Evolutionary conservation across 2,329 filamentous ascomycete genomes (phyloP).

Genomic region (Monosporascus sp.): DNA sequence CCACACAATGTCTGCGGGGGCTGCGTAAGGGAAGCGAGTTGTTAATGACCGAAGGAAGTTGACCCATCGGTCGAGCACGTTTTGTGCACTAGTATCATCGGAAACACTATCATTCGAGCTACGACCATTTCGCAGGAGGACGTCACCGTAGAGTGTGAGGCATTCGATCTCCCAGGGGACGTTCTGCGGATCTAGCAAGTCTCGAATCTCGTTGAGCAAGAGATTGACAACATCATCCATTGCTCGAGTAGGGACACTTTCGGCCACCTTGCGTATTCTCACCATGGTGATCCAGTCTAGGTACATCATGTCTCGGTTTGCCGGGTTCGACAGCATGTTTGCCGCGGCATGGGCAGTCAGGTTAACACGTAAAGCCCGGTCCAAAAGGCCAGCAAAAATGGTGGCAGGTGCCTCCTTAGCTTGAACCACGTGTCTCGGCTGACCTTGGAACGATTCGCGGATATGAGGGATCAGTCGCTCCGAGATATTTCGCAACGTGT

Average conservation of each 20-base stretch:
- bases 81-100: slow-evolving; percentile 45
- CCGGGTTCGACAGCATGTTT: slow-evolving; percentile 83
- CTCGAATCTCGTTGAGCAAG: slow-evolving; percentile 61
- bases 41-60: slow-evolving; percentile 66
- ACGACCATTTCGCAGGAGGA: slow-evolving; percentile 42
- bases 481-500: slow-evolving; percentile 82
- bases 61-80: slow-evolving; percentile 75
- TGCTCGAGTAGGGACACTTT: slow-evolving; percentile 55
- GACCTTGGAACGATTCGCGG: slow-evolving; percentile 75
- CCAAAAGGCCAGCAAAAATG: slow-evolving; percentile 79
- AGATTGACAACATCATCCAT: slow-evolving; percentile 64
- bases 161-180: slow-evolving; percentile 62
- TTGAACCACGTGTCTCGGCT: slow-evolving; percentile 77
- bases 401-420: slow-evolving; percentile 86
- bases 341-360: slow-evolving; percentile 89
- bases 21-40: slow-evolving; percentile 66
- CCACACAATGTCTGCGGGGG: slow-evolving; percentile 67
- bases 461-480: slow-evolving; percentile 77
- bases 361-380: slow-evolving; percentile 86
- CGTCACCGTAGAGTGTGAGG: slow-evolving; percentile 55
- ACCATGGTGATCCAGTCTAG: slow-evolving; percentile 75
- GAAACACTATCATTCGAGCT: slow-evolving; percentile 32
- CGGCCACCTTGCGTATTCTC: slow-evolving; percentile 56
- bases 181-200: slow-evolving; percentile 63
- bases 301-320: slow-evolving; percentile 94